Conservation (phyloP, 116 monocot species). For the Iris pallida region DNA sequence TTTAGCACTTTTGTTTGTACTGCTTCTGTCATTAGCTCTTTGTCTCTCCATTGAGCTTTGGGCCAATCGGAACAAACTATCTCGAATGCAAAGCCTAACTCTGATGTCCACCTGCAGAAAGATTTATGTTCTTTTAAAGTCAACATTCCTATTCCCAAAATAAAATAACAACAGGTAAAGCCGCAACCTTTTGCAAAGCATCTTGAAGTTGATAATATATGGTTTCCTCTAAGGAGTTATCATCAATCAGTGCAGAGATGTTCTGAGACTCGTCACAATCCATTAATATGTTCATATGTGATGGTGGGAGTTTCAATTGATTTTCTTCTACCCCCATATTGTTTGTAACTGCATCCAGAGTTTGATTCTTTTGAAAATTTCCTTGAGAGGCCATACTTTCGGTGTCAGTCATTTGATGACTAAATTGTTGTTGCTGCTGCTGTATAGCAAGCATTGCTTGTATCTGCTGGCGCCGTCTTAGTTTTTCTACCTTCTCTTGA, state of each 20-base stretch:
- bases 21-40: slow-evolving; percentile 43
- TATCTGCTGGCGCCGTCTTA: slow-evolving; percentile 77
- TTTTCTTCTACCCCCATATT: slow-evolving; percentile 27
- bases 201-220: slow-evolving; percentile 79
- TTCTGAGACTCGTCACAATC: slow-evolving; percentile 36
- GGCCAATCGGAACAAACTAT: slow-evolving; percentile 77
- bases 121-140: not conserved
- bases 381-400: slow-evolving; percentile 36
- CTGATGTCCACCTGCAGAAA: slow-evolving; percentile 55
- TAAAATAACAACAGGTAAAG: not conserved
- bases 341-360: slow-evolving; percentile 10
- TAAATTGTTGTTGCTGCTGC: slow-evolving; percentile 75
- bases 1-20: slow-evolving; percentile 39
- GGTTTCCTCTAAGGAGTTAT: slow-evolving; percentile 42
- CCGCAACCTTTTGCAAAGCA: slow-evolving; percentile 54
- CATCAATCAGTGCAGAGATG: slow-evolving; percentile 33
- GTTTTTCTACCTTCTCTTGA: slow-evolving; percentile 86
- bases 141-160: not conserved
- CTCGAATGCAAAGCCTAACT: slow-evolving; percentile 61
- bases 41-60: slow-evolving; percentile 70
- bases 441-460: slow-evolving; percentile 91
- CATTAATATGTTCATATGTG: slow-evolving; percentile 26
- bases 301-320: slow-evolving; percentile 25
- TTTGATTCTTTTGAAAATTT: slow-evolving; percentile 26
- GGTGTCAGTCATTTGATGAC: slow-evolving; percentile 24